Conservation (phyloP, 306 rosid species). For the Vachellia collinsii region DNA sequence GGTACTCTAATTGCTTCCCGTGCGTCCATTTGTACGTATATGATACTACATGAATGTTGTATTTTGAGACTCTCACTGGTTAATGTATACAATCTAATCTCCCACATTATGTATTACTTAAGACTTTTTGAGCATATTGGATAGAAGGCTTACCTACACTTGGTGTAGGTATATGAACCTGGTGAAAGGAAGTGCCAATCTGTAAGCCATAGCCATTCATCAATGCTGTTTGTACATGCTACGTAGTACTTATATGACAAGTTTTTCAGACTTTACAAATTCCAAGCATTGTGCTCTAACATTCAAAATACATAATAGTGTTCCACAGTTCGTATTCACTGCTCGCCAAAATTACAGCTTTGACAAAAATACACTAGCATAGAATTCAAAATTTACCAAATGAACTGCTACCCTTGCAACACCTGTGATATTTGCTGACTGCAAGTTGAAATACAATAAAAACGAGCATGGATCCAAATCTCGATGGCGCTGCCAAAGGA, state of each 20-base stretch:
- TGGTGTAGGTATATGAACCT: neutral
- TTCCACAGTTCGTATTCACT: neutral
- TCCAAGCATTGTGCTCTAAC: constrained; percentile 1
- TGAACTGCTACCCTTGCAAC: neutral
- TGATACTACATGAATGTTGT: neutral
- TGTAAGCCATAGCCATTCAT: neutral
- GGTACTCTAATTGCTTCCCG: neutral
- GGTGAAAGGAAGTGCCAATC: neutral
- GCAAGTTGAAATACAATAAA: constrained; percentile 31
- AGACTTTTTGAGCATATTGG: neutral
- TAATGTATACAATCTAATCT: neutral
- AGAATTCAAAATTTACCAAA: neutral
- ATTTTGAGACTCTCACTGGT: neutral
- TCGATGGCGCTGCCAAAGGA: constrained; percentile 19
- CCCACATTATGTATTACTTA: neutral
- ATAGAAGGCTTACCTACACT: neutral
- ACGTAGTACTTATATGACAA: neutral
- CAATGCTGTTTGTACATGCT: neutral
- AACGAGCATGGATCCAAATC: constrained; percentile 10
- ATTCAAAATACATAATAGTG: neutral
- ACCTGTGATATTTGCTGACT: neutral
- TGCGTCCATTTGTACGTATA: neutral
- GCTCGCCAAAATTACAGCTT: neutral
- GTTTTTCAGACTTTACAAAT: neutral
- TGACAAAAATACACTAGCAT: neutral